These are phyloP conservation scores for Elaeagnus macrophylla DNA, from an alignment of 306 rosid species.

Conservation along the genomic window DNA sequence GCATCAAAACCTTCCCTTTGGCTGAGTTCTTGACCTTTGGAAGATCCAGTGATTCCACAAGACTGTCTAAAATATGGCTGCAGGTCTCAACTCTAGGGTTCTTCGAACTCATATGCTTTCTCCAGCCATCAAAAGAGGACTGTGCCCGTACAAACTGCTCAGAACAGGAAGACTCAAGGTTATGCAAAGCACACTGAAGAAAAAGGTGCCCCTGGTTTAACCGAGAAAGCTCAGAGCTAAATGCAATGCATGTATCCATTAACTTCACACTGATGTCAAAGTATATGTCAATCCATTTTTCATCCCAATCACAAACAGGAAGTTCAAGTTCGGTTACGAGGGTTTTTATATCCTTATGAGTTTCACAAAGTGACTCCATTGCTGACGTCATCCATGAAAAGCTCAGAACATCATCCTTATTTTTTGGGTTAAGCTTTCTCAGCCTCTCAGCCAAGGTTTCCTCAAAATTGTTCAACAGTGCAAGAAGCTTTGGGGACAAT, in stretches of 20 bases:
- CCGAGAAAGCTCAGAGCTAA: slow-evolving; percentile 73
- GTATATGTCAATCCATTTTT: slow-evolving; percentile 80
- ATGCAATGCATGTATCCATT: slow-evolving; percentile 65
- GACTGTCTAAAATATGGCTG: slow-evolving; percentile 41
- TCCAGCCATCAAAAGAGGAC: slow-evolving; percentile 66
- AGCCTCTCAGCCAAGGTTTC: slow-evolving; percentile 56
- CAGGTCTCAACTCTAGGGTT: slow-evolving; percentile 49
- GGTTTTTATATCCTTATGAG: slow-evolving; percentile 42
- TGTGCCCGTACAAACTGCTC: slow-evolving; percentile 36
- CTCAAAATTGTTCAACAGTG: slow-evolving; percentile 48
- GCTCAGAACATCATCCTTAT: slow-evolving; percentile 55
- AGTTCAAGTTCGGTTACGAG: slow-evolving; percentile 53
- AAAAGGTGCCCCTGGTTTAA: slow-evolving; percentile 56
- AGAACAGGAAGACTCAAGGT: slow-evolving; percentile 41
- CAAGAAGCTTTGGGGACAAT: slow-evolving; percentile 40
- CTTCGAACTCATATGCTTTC: slow-evolving; percentile 34
- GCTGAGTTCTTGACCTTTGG: slow-evolving; percentile 78
- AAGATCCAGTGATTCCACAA: slow-evolving; percentile 52
- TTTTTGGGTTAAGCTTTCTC: slow-evolving; percentile 47
- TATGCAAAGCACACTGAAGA: slow-evolving; percentile 53
- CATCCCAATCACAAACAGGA: slow-evolving; percentile 71
- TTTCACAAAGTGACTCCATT: slow-evolving; percentile 48
- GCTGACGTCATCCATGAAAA: slow-evolving; percentile 79
- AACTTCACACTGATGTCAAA: slow-evolving; percentile 67
- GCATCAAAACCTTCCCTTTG: slow-evolving; percentile 75